Evolutionary conservation across 305 asterid species (phyloP).

Genomic region (Fraxinus sp.): DNA sequence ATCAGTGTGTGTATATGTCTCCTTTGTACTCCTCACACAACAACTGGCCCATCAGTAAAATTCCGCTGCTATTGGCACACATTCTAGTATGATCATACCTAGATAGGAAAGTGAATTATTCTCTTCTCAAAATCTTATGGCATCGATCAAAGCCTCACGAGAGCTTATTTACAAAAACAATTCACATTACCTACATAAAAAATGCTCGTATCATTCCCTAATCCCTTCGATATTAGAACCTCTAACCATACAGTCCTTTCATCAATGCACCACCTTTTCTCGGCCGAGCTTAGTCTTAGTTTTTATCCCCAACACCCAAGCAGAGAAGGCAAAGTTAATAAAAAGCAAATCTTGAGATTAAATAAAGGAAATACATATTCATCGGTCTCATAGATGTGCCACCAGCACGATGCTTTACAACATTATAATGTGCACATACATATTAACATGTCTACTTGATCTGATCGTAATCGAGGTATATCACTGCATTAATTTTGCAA

Average conservation of each 20-base stretch:
- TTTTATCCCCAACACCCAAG: not conserved
- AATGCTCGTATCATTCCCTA: not conserved
- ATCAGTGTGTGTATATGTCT: not conserved
- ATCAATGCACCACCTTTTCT: not conserved
- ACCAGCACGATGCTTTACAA: slow-evolving; percentile 25
- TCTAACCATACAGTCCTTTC: not conserved
- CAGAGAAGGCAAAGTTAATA: not conserved
- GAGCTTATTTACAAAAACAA: not conserved
- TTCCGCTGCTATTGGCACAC: not conserved
- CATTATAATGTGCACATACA: slow-evolving; percentile 1
- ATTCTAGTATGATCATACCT: not conserved
- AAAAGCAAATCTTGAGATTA: not conserved
- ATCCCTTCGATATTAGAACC: not conserved
- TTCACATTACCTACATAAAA: not conserved
- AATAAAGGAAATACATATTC: slow-evolving; percentile 22
- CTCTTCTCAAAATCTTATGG: not conserved
- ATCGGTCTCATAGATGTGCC: slow-evolving; percentile 12
- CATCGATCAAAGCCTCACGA: not conserved
- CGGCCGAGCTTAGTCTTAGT: not conserved
- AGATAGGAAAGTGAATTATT: not conserved
- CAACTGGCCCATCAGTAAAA: not conserved
- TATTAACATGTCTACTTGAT: slow-evolving; percentile 8
- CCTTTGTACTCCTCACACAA: not conserved
- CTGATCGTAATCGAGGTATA: not conserved
- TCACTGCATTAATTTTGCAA: not conserved